Conservation (phyloP, 208 protist species). For the Borovskyia barvae region DNA sequence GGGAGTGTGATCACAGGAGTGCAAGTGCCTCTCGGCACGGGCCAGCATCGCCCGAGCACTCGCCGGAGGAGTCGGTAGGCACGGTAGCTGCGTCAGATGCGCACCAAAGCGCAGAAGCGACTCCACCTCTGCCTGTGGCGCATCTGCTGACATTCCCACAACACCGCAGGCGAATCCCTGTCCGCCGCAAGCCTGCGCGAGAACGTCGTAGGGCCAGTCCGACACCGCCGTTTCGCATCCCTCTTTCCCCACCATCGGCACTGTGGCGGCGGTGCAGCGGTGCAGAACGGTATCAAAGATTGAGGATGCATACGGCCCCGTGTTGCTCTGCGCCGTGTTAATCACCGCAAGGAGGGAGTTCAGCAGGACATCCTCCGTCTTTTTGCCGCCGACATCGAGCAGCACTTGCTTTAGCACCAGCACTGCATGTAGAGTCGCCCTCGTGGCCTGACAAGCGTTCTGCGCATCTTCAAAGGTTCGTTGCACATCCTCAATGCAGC, state of each 20-base stretch:
- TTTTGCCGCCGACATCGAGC: neutral
- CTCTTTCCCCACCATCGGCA: too few relatives aligned
- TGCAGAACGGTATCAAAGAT: constrained; percentile 15
- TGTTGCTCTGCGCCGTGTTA: constrained; percentile 19
- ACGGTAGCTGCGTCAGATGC: constrained; percentile 14
- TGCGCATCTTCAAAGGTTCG: constrained; percentile 32
- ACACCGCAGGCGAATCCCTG: constrained; percentile 17
- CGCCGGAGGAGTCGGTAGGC: constrained; percentile 1
- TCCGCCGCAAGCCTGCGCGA: constrained; percentile 8
- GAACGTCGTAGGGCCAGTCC: constrained; percentile 10
- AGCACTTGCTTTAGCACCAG: constrained; percentile 33
- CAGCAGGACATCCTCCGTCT: constrained; percentile 23
- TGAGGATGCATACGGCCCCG: constrained; percentile 1
- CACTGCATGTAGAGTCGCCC: constrained; percentile 28
- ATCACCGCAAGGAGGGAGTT: constrained; percentile 31
- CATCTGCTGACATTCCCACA: constrained; percentile 11
- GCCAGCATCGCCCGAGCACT: constrained; percentile 13
- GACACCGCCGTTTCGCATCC: too few relatives aligned
- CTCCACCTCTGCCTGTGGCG: constrained; percentile 8
- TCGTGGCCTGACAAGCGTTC: constrained; percentile 31
- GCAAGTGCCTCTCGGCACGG: constrained; percentile 10
- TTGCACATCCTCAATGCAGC: constrained; percentile 26
- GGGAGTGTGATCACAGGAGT: neutral
- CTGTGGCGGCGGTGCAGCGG: constrained; percentile 7
- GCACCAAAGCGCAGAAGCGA: constrained; percentile 18